These are phyloP conservation scores for Xylaria sp. DNA, from an alignment of 2,329 filamentous ascomycete genomes.

Conservation along the genomic window DNA sequence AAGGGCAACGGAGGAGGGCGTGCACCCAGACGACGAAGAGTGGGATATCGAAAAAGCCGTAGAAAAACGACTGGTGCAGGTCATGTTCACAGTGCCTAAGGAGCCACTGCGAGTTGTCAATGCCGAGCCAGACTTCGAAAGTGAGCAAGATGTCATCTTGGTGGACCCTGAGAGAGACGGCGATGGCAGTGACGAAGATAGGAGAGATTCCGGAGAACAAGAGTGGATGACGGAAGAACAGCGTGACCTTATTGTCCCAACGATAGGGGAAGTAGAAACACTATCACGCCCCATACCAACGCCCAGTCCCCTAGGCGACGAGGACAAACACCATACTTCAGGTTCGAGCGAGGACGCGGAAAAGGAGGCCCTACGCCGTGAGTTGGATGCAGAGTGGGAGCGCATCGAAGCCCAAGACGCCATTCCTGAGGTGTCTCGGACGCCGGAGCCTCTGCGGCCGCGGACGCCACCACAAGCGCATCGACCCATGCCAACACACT, in stretches of 20 bases:
- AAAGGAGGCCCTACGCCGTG: slow-evolving; percentile 41
- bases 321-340: slow-evolving; percentile 20
- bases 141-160: slow-evolving; percentile 56
- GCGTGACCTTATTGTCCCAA: not conserved
- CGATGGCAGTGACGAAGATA: not conserved
- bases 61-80: slow-evolving; percentile 77
- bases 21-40: slow-evolving; percentile 70
- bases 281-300: slow-evolving; percentile 12
- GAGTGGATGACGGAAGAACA: not conserved
- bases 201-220: not conserved
- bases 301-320: slow-evolving; percentile 38
- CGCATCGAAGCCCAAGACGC: slow-evolving; percentile 25
- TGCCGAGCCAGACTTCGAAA: slow-evolving; percentile 66
- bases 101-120: slow-evolving; percentile 92
- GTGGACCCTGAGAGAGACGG: slow-evolving; percentile 52
- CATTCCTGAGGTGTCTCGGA: slow-evolving; percentile 24
- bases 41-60: slow-evolving; percentile 78
- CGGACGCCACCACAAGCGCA: slow-evolving; percentile 13
- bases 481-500: not conserved
- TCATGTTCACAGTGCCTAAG: slow-evolving; percentile 94
- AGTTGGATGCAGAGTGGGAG: slow-evolving; percentile 45
- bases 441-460: slow-evolving; percentile 28
- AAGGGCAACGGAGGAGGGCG: slow-evolving; percentile 55
- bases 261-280: not conserved
- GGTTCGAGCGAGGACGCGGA: slow-evolving; percentile 27